Evolutionary conservation across 2,329 filamentous ascomycete species (phyloP).

Genomic region (Karstenula rhodostoma): DNA sequence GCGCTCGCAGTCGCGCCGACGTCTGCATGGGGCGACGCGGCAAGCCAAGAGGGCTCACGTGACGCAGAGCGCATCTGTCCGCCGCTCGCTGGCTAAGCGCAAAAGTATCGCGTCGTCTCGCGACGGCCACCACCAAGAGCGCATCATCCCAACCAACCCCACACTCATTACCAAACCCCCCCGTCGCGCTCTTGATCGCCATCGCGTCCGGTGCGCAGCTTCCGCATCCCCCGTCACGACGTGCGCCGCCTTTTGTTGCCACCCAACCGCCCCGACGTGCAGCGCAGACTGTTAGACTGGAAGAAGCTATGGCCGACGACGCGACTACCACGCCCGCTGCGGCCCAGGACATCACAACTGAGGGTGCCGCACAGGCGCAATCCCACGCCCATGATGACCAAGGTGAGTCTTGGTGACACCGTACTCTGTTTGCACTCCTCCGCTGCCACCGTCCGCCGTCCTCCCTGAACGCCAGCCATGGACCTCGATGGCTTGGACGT

Average conservation of each 20-base stretch:
- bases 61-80: conserved; percentile 22
- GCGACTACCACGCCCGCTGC: conserved; percentile 35
- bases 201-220: conserved; percentile 1
- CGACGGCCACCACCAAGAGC: conserved; percentile 33
- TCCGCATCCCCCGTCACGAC: conserved; percentile 18
- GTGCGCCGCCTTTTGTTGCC: conserved; percentile 22
- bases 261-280: conserved; percentile 22
- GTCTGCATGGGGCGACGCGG: conserved; percentile 1
- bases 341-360: conserved; percentile 39
- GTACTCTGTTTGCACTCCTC: conserved; percentile 8
- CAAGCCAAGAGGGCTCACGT: conserved; percentile 25
- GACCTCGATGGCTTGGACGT: neutral
- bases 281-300: conserved; percentile 24
- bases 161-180: conserved; percentile 30
- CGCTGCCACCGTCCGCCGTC: conserved; percentile 17
- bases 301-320: conserved; percentile 47
- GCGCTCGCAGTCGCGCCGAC: conserved; percentile 27
- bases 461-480: conserved; percentile 10
- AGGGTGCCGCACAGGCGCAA: conserved; percentile 31
- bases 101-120: conserved; percentile 44
- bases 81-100: conserved; percentile 29
- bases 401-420: conserved; percentile 35
- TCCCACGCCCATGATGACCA: conserved; percentile 37
- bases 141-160: conserved; percentile 38
- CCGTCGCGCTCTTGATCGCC: conserved; percentile 14